Conservation (phyloP, 305 asterid species). For the Fraxinus platypoda region DNA sequence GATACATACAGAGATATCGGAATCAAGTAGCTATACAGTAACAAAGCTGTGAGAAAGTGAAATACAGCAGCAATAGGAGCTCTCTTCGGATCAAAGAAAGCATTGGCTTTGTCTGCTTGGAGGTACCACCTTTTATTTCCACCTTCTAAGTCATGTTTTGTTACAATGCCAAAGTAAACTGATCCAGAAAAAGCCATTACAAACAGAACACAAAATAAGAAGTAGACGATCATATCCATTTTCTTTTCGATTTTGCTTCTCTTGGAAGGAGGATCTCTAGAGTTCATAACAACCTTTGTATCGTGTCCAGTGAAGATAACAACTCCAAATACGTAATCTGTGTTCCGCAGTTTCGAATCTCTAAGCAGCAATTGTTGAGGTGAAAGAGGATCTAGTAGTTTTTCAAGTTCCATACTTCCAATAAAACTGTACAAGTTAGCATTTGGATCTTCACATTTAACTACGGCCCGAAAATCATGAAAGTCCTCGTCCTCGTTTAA, state of each 20-base stretch:
- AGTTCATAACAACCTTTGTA: slow-evolving; percentile 83
- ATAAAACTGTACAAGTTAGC: slow-evolving; percentile 71
- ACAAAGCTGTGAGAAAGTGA: slow-evolving; percentile 77
- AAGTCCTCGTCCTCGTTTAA: slow-evolving; percentile 44
- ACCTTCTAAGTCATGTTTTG: slow-evolving; percentile 50
- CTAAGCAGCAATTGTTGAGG: slow-evolving; percentile 79
- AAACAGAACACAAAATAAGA: slow-evolving; percentile 64
- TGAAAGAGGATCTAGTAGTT: slow-evolving; percentile 59
- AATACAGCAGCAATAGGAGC: slow-evolving; percentile 68
- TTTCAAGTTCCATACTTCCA: slow-evolving; percentile 67
- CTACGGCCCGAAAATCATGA: slow-evolving; percentile 51
- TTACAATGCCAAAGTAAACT: slow-evolving; percentile 63
- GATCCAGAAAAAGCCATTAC: slow-evolving; percentile 62
- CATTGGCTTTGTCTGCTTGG: slow-evolving; percentile 45
- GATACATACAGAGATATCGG: slow-evolving; percentile 92
- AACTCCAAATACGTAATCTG: slow-evolving; percentile 70
- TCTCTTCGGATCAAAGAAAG: slow-evolving; percentile 69
- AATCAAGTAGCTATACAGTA: slow-evolving; percentile 75
- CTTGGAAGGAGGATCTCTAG: slow-evolving; percentile 85
- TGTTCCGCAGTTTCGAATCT: slow-evolving; percentile 76
- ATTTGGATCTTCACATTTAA: slow-evolving; percentile 89
- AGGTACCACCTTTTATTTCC: slow-evolving; percentile 82
- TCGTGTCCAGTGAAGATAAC: slow-evolving; percentile 86
- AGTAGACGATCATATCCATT: slow-evolving; percentile 75
- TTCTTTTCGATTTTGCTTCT: slow-evolving; percentile 73